Evolutionary conservation across 2,329 filamentous ascomycete species (phyloP), one percentile per base, ranked within the genome.

Genomic region (Penicillium sp.): DNA sequence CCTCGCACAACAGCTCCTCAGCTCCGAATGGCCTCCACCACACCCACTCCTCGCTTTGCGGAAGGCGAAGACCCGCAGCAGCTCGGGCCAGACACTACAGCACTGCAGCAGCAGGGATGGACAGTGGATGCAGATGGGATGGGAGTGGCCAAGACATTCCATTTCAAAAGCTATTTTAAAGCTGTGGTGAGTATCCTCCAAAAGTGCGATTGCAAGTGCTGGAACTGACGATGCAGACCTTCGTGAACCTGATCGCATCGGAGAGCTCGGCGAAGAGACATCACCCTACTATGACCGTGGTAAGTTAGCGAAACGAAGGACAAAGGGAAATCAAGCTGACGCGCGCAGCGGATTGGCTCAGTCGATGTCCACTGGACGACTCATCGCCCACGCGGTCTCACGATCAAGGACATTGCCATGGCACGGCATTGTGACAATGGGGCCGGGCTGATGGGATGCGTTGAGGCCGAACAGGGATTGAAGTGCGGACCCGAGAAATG

Each of bases 291-390:
- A 68, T 70, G 58, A 69, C 64, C 3, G 45, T 69, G 45, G 68
- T 70, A 60, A 52, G 65, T 59, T 6, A 13, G 18, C 23, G 27
- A 6, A 18, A 7, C 22, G 23, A 23, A 42, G 28, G 18, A 37
- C 27, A 24, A 42, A 36, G 40, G 45, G 31, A 48, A 41, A 26
- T 28, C 13, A 16, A 27, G 39, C 49, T 61, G 26, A 55, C 24
- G 16, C 24, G 42, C 13, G 3, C 42, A 68, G 65, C 57, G 64
- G 38, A 58, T 68, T 49, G 66, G 66, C 6, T 67, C 65, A 1
- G 66, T 69, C 29, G 61, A 67, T 49, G 56, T 69, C 43, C 62
- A 68, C 56, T 71, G 68, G 68, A 69, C 68, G 13, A 70, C 68
- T 34, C 68, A 71, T 57, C 52, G 55, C 16, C 68, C 68, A 6